These are phyloP conservation scores for Camptophora hylomeconis DNA, from an alignment of 2,329 filamentous ascomycete species.

Conservation along the genomic window DNA sequence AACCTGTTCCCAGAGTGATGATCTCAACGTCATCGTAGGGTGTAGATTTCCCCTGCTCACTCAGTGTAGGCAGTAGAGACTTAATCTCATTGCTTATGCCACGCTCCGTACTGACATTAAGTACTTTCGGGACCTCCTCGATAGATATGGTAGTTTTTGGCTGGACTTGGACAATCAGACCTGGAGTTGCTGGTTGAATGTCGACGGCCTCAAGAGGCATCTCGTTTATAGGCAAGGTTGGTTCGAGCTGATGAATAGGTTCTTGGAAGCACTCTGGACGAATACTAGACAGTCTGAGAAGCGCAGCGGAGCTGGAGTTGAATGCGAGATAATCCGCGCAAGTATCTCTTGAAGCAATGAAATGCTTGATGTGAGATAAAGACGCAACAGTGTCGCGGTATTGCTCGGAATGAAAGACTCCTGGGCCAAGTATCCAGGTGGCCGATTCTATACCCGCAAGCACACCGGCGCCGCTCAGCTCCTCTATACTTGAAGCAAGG, in stretches of 20 bases:
- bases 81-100: no score
- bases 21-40: slow-evolving; percentile 32
- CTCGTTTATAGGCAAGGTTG: no score
- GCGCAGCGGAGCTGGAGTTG: slow-evolving; percentile 51
- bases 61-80: no score
- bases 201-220: no score
- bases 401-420: slow-evolving; percentile 47
- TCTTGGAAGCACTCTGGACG: slow-evolving; percentile 62
- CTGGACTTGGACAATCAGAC: no score
- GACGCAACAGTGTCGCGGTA: slow-evolving; percentile 58
- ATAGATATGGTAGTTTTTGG: no score
- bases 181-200: no score
- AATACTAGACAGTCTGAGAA: slow-evolving; percentile 56
- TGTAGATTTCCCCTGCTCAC: no score
- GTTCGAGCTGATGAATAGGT: slow-evolving; percentile 52
- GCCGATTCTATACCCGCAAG: slow-evolving; percentile 56
- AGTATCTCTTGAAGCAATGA: slow-evolving; percentile 61
- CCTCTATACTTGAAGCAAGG: slow-evolving; percentile 49
- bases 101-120: no score
- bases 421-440: slow-evolving; percentile 69
- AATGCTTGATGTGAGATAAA: slow-evolving; percentile 52
- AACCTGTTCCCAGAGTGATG: slow-evolving; percentile 80
- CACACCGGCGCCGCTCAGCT: slow-evolving; percentile 31
- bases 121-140: no score
- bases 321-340: slow-evolving; percentile 65